phyloP scores from a whole-genome alignment of 176 grass and related monocot species.

The Rhipidocladum racemiflorum region DNA sequence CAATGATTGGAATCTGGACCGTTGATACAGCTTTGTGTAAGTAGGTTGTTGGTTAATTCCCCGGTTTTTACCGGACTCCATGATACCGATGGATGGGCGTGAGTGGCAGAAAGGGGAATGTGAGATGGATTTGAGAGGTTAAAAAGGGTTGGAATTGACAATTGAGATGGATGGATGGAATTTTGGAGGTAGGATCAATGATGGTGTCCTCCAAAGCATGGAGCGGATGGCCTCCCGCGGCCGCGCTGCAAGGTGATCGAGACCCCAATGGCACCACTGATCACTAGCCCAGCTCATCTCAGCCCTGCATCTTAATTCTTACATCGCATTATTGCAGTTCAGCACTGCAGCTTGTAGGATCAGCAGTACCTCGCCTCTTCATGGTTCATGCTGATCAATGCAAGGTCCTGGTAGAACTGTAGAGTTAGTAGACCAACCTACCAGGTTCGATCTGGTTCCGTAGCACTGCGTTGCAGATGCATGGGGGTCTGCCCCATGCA shows the following conservation, averaged over 20 bases:
- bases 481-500: background rate
- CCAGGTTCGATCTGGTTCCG: background rate
- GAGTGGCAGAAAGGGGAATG: background rate
- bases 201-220: background rate
- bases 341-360: no score
- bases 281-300: no score
- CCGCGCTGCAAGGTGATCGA: no score
- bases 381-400: no score
- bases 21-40: no score
- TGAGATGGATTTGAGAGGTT: background rate
- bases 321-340: no score
- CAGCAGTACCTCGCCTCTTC: no score
- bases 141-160: background rate
- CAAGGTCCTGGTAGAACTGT: background rate
- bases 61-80: background rate
- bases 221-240: no score
- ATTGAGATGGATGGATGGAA: background rate
- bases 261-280: no score
- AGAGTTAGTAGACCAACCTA: background rate
- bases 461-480: background rate
- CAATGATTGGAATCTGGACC: no score
- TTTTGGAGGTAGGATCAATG: background rate
- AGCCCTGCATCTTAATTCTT: no score
- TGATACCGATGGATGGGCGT: background rate
- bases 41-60: no score